Base-by-base conservation (phyloP, 768 basidiomycete genomes). In the Amanita exitialis region DNA sequence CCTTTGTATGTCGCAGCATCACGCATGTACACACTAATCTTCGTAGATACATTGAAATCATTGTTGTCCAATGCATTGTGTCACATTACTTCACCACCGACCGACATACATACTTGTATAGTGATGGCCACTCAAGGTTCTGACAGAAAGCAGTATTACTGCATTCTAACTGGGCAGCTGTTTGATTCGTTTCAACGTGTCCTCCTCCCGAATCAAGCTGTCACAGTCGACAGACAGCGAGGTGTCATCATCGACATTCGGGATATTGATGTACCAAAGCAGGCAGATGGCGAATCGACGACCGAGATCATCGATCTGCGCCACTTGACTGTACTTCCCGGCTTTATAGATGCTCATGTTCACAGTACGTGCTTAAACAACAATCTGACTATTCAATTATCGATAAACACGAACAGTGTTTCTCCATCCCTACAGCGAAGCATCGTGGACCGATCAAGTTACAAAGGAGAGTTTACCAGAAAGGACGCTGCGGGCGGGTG, bases 401-500 rank as follows among this genome's bases (percentile, higher is more conserved):
- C 25, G 21, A 51, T 6, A 9, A 21, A 35, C 36, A 43, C 25
- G 51, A 44, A 34, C 20, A 80, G 79, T 83, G 27, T 82, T 83
- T 57, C 64, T 83, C 4, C 23, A 23, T 23, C 23, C 23, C 23
- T 23, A 23, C 23, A 58, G 68, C 3, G 81, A 83, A 61, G 73
- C 73, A 3, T 67, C 76, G 6, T 85, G 82, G 82, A 66, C 69
- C 13, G 79, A 82, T 57, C 82, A 83, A 56, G 59, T 23, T 23
- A 23, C 23, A n/a, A n/a, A n/a, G n/a, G 82, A 83, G 58, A 72
- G 68, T 25, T 59, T 80, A 5, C 70, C 70, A 3, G 82, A 86
- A 58, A 73, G 82, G 15, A 78, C 78, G 1, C 61, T 86, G 7
- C 71, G 82, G 32, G 82, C 82, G 3, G 76, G 78, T 0, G 70